phyloP scores from a whole-genome alignment of 768 basidiomycete genomes.

The Basidioascus undulatus region DNA sequence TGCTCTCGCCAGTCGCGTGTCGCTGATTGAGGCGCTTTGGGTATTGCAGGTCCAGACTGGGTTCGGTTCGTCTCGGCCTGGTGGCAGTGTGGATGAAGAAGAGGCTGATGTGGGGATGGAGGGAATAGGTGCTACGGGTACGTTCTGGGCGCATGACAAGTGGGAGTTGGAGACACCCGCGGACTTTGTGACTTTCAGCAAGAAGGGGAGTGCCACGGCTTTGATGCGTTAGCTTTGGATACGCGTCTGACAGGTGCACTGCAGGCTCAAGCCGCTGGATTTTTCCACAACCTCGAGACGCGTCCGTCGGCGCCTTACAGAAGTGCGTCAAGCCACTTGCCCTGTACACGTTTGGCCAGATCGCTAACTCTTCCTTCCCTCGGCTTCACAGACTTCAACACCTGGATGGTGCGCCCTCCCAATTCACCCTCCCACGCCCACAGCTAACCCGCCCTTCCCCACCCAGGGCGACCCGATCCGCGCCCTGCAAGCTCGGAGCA shows the following conservation, averaged over 20 bases:
- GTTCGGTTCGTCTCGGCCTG: no score
- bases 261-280: constrained; percentile 22
- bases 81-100: no score
- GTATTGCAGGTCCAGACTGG: constrained; percentile 24
- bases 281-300: constrained; percentile 20
- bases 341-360: not conserved
- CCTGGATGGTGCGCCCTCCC: constrained; percentile 13
- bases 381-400: constrained; percentile 11
- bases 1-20: not conserved
- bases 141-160: constrained; percentile 25
- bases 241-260: no score
- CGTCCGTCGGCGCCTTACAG: constrained; percentile 18
- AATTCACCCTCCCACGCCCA: not conserved
- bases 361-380: not conserved
- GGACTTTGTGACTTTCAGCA: constrained; percentile 23
- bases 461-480: constrained; percentile 19
- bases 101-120: not conserved
- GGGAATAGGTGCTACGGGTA: constrained; percentile 17
- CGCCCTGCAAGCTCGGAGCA: constrained; percentile 19
- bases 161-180: constrained; percentile 19
- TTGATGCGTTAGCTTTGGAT: no score
- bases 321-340: constrained; percentile 1
- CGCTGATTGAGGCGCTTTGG: constrained; percentile 8
- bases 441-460: not conserved
- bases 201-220: no score